Evolutionary conservation across 2,329 filamentous ascomycete species (phyloP), one percentile per base, ranked within the genome.

Genomic region (Pseudogymnoascus sp.): DNA sequence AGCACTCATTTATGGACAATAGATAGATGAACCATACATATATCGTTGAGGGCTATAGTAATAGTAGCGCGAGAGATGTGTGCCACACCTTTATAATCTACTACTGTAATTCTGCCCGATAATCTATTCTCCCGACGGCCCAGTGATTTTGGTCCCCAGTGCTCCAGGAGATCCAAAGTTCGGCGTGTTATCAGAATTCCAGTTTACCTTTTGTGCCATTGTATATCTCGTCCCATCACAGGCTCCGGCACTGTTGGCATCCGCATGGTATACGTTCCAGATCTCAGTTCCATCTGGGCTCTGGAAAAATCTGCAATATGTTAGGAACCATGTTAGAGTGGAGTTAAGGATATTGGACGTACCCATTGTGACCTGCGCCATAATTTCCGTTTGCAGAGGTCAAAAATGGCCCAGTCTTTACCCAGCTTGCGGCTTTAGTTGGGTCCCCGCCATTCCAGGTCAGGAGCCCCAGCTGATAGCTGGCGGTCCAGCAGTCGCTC

Each of bases 181-280:
- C 2, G 81, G 83, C 1, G 76, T 76, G 0, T 81, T 81, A 64
- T 84, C 77, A 0, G 75, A 71, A 49, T 82, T 80, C 66, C 77
- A 80, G 21, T 78, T 79, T 25, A 85, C 68, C 23, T 76, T 76
- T 69, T 83, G 78, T 0, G 79, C 79, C 73, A 81, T 81, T 1
- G 83, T 81, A 65, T 84, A 84, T 40, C 83, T 71, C 4, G 75
- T 80, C 1, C 79, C 76, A 63, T 83, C 81, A 62, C 83, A 86
- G 1, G 78, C 76, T 0, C 83, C 82, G 0, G 71, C 72, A 9
- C 75, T 72, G 63, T 77, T 80, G 1, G 75, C 72, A 0, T 81
- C 83, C 0, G 82, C 82, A 65, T 85, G 82, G 70, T 82, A 85
- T 0, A 81, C 78, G 60, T 81, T 83, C 78, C 78, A 85, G 2